Evolutionary conservation across 2,329 filamentous ascomycete genomes (phyloP).

Genomic region (Nannizziopsis barbatae): DNA sequence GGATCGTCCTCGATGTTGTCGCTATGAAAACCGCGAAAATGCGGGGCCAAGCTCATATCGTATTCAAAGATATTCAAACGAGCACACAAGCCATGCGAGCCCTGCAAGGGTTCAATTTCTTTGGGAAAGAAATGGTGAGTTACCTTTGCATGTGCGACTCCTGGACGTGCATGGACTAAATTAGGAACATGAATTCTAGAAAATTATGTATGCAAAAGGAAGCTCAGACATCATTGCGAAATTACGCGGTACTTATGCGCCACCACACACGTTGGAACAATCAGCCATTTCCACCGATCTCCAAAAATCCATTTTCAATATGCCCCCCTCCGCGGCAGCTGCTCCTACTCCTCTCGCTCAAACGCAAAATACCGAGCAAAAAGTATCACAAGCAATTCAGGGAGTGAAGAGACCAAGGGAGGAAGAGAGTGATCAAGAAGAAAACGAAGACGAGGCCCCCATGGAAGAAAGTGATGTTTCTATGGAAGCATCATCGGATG

Average conservation of each 20-base stretch:
- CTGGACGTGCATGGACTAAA: neutral
- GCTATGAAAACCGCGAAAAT: slow-evolving; percentile 82
- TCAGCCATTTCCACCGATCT: slow-evolving; percentile 58
- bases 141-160: slow-evolving; percentile 1
- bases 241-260: slow-evolving; percentile 79
- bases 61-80: slow-evolving; percentile 80
- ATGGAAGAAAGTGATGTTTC: slow-evolving; percentile 48
- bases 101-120: slow-evolving; percentile 73
- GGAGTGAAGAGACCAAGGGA: slow-evolving; percentile 59
- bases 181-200: slow-evolving; percentile 41
- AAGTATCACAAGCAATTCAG: slow-evolving; percentile 44
- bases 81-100: slow-evolving; percentile 88
- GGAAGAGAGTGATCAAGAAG: slow-evolving; percentile 50
- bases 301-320: slow-evolving; percentile 71
- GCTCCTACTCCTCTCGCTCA: too few species aligned
- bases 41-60: slow-evolving; percentile 90
- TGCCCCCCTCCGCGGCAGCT: slow-evolving; percentile 36
- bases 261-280: slow-evolving; percentile 39
- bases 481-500: slow-evolving; percentile 62
- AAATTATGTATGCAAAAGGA: slow-evolving; percentile 80
- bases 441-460: slow-evolving; percentile 5
- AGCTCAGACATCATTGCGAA: slow-evolving; percentile 83
- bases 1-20: slow-evolving; percentile 81
- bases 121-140: slow-evolving; percentile 73
- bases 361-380: slow-evolving; percentile 35